Evolutionary conservation across 73 alveolate species (phyloP).

Genomic region (Blepharisma japonicum): DNA sequence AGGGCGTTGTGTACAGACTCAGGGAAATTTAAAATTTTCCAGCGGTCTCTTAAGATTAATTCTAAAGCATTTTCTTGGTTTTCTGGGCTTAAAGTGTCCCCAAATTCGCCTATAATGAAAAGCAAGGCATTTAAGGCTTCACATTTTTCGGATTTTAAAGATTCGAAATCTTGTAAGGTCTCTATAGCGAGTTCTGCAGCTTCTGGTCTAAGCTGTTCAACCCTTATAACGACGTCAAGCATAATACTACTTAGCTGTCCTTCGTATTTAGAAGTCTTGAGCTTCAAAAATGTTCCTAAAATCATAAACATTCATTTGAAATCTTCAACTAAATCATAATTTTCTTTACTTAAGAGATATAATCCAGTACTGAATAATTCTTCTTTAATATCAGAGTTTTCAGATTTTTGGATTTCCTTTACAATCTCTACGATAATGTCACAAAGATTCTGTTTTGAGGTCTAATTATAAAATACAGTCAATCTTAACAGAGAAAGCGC

Average conservation of each 20-base stretch:
- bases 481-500: not conserved
- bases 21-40: not conserved
- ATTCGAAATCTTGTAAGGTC: not conserved
- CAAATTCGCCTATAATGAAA: constrained; percentile 12
- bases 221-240: constrained; percentile 10
- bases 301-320: constrained; percentile 8
- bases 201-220: constrained; percentile 7
- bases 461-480: not conserved
- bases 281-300: not conserved
- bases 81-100: not conserved
- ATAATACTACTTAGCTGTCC: constrained; percentile 18
- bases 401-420: not conserved
- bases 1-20: constrained; percentile 21
- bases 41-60: not conserved
- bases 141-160: constrained; percentile 15
- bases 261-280: not conserved
- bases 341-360: not conserved
- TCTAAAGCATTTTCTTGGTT: not conserved
- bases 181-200: constrained; percentile 12
- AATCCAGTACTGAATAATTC: not conserved
- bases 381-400: constrained; percentile 16
- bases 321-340: not conserved
- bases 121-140: constrained; percentile 21
- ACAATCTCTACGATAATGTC: not conserved
- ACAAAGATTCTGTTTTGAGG: not conserved